Evolutionary conservation across 2,329 filamentous ascomycete genomes (phyloP).

Genomic region (Neopestalotiopsis sp.): DNA sequence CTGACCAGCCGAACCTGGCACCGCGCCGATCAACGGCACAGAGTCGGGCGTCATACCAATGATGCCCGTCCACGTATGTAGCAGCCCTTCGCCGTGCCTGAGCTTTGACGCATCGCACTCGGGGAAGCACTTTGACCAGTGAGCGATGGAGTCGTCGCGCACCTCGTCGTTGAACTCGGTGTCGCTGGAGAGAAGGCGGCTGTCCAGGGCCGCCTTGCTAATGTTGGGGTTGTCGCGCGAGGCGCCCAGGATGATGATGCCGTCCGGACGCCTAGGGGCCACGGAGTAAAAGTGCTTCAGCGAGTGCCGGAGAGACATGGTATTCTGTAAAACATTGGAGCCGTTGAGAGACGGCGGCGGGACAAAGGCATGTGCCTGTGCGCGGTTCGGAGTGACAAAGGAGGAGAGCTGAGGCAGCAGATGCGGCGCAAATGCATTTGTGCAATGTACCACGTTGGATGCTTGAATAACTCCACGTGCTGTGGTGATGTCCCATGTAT

Average conservation of each 20-base stretch:
- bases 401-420: conserved; percentile 39
- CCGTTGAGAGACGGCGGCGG: conserved; percentile 42
- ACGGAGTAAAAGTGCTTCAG: conserved; percentile 54
- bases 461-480: conserved; percentile 37
- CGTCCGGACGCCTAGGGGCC: conserved; percentile 49
- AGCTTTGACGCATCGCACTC: conserved; percentile 24
- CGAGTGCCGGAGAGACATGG: conserved; percentile 50
- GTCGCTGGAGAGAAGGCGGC: conserved; percentile 43
- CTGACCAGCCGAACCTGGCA: conserved; percentile 46
- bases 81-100: conserved; percentile 46
- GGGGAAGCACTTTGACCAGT: conserved; percentile 41
- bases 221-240: conserved; percentile 46
- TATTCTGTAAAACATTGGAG: conserved; percentile 38
- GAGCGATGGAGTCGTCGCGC: conserved; percentile 39
- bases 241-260: conserved; percentile 47
- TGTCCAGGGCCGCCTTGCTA: conserved; percentile 33
- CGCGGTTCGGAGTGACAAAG: conserved; percentile 47
- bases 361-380: conserved; percentile 50
- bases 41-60: conserved; percentile 52
- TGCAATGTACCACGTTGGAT: conserved; percentile 42
- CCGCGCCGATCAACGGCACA: conserved; percentile 49
- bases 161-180: conserved; percentile 44
- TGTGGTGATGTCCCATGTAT: conserved; percentile 39
- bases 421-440: conserved; percentile 44
- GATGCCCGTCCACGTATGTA: conserved; percentile 52